Percentiles rank a stretch among this genome's conserved stretches.
Conservation (phyloP, 495 filamentous ascomycete species). For the Neurospora sp. region DNA sequence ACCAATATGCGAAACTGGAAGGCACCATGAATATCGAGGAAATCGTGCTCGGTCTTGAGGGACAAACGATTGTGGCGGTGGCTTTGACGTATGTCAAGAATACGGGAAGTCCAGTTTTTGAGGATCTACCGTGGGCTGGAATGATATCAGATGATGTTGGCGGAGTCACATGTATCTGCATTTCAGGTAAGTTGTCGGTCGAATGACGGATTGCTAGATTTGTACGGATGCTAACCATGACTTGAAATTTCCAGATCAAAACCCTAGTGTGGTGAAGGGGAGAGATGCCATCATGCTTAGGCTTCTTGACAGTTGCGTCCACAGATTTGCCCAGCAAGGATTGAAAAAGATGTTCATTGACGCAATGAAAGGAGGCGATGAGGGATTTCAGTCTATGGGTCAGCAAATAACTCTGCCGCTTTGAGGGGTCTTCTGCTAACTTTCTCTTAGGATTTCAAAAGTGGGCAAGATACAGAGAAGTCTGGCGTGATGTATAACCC, state of each 20-base stretch:
- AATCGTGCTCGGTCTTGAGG: slow-evolving; percentile 38
- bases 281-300: slow-evolving; percentile 36
- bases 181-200: slow-evolving; percentile 32
- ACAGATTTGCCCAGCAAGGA: slow-evolving; percentile 24
- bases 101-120: slow-evolving; percentile 40
- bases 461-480: slow-evolving; percentile 39
- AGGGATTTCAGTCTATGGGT: slow-evolving; percentile 38
- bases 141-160: slow-evolving; percentile 45
- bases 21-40: slow-evolving; percentile 36
- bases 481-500: slow-evolving; percentile 29
- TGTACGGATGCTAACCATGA: neutral
- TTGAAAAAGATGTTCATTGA: slow-evolving; percentile 36
- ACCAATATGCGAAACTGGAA: slow-evolving; percentile 40
- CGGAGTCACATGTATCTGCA: slow-evolving; percentile 51
- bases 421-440: neutral
- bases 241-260: slow-evolving; percentile 14
- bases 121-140: slow-evolving; percentile 50
- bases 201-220: neutral
- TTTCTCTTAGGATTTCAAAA: slow-evolving; percentile 32
- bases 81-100: slow-evolving; percentile 46
- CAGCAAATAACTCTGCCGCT: slow-evolving; percentile 7
- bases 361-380: slow-evolving; percentile 31
- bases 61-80: slow-evolving; percentile 37
- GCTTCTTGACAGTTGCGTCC: slow-evolving; percentile 34
- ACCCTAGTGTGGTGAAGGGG: slow-evolving; percentile 22